Percentiles rank a stretch among this genome's conserved stretches.
phyloP scores from a whole-genome alignment of 2,329 filamentous ascomycete genomes.

The Fonsecaea pugnacius region DNA sequence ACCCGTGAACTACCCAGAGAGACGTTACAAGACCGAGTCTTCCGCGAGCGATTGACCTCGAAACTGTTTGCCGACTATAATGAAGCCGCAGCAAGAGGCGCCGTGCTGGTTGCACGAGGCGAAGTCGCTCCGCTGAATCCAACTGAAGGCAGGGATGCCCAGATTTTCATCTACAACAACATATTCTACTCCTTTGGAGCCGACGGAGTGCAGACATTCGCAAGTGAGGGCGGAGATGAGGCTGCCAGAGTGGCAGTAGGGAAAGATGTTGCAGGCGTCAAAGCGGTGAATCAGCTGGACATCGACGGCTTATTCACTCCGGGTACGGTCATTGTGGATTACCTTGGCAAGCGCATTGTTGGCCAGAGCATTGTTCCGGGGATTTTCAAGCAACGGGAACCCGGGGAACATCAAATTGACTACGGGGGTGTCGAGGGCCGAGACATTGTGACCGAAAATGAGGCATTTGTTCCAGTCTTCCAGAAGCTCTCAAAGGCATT shows the following conservation, averaged over 20 bases:
- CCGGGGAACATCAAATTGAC: constrained; percentile 97
- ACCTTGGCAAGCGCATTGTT: constrained; percentile 94
- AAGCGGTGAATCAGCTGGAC: constrained; percentile 94
- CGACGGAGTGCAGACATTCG: constrained; percentile 96
- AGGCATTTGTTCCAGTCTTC: constrained; percentile 81
- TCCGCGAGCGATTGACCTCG: constrained; percentile 88
- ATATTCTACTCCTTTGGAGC: constrained; percentile 99
- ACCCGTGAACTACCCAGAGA: constrained; percentile 93
- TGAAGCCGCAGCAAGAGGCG: constrained; percentile 88
- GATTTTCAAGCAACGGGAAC: constrained; percentile 98
- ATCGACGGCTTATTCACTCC: constrained; percentile 93
- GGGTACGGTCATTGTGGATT: constrained; percentile 94
- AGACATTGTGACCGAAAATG: constrained; percentile 88
- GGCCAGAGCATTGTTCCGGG: constrained; percentile 97
- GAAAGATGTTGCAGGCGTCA: constrained; percentile 93
- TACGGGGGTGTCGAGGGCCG: constrained; percentile 98
- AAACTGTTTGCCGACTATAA: constrained; percentile 99
- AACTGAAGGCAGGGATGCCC: constrained; percentile 86
- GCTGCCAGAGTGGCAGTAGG: constrained; percentile 93
- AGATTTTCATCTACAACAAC: constrained; percentile 99
- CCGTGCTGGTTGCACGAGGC: constrained; percentile 86
- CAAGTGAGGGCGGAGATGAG: constrained; percentile 93
- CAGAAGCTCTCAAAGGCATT: constrained; percentile 88
- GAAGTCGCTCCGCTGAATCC: constrained; percentile 94
- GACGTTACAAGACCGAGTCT: constrained; percentile 91